Percentiles rank a stretch among this genome's conserved stretches.
These are phyloP conservation scores for Didymella exigua DNA, from an alignment of 2,329 filamentous ascomycete genomes.

Conservation along the genomic window DNA sequence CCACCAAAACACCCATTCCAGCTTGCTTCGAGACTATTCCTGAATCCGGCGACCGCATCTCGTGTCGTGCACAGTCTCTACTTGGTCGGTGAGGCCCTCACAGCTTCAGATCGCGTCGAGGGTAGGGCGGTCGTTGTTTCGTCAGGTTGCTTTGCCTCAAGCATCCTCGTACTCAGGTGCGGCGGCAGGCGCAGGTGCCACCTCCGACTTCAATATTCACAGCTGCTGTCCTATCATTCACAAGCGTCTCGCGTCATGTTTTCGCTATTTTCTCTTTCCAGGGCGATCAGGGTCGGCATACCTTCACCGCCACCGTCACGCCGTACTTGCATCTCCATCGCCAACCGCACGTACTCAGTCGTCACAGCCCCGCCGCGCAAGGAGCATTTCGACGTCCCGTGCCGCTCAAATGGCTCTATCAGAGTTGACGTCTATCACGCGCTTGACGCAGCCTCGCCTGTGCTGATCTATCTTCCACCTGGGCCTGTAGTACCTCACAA, in stretches of 20 bases:
- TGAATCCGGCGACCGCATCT: not conserved
- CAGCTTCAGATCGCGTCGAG: not conserved
- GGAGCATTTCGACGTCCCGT: constrained; percentile 46
- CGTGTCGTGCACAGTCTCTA: not conserved
- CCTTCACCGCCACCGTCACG: not conserved
- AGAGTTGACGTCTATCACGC: constrained; percentile 48
- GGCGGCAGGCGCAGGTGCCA: constrained; percentile 1
- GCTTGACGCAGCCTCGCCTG: constrained; percentile 33
- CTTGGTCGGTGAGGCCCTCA: not conserved
- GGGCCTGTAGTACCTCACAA: constrained; percentile 45
- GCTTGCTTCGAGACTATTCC: constrained; percentile 4
- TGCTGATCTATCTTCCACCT: constrained; percentile 52
- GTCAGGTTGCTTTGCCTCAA: not conserved
- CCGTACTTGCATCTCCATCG: not conserved
- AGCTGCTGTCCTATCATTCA: constrained; percentile 4
- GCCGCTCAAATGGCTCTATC: constrained; percentile 52
- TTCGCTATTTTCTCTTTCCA: not conserved
- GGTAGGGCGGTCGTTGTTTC: not conserved
- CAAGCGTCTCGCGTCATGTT: constrained; percentile 9
- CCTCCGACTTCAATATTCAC: constrained; percentile 1
- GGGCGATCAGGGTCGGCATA: not conserved
- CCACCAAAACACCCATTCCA: constrained; percentile 9
- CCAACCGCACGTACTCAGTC: constrained; percentile 29
- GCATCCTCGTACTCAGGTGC: not conserved
- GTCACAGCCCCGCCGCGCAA: constrained; percentile 25